Base-by-base conservation (phyloP, 805 yeast genomes). In the Lipomyces starkeyi region DNA sequence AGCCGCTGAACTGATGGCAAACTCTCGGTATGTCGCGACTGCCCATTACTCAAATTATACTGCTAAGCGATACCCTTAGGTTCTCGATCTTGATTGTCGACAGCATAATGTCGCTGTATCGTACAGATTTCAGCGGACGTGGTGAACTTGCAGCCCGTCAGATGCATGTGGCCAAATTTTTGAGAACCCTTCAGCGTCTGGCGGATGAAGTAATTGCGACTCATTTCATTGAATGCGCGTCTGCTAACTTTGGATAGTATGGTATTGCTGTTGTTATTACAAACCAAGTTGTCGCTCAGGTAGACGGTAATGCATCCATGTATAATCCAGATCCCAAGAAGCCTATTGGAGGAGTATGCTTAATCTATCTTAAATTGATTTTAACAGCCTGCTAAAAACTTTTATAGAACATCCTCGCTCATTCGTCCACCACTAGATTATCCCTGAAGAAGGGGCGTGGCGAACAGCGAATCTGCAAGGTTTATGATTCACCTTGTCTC, bases 261-360 rank as follows among this genome's bases (percentile, higher is more conserved):
- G 99, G 99, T 58, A 92, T 95, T 66, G 99, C 98, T 0, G 97
- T 94, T 9, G 93, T 95, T 6, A 92, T 95, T 58, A 91, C 96
- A 1, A 95, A 95, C 80, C 99, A 95, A 79, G 99, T 95, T 27
- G 97, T 92, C 6, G 98, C 98, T 3, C 98, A 93, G 79, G 99
- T 95, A 22, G 99, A 95, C 76, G 96, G 96, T 75, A 87, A 87
- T 55, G 83, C 83, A 79, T 84, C 86, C 34, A 81, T 87, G 82
- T 93, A 88, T 78, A 93, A 93, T 74, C 97, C 97, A 0, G 99
- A 95, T 78, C 98, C 98, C 17, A 95, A 95, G 79, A 95, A 95
- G 78, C 99, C 99, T 20, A 94, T 95, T 73, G 99, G 99, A 70
- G 99, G 99, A 74, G 73, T 70, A 70, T 35, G 71, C 22, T 34